Base-by-base conservation (phyloP, 371 early-diverging fungal genomes). In the Lichtheimia corymbifera region DNA sequence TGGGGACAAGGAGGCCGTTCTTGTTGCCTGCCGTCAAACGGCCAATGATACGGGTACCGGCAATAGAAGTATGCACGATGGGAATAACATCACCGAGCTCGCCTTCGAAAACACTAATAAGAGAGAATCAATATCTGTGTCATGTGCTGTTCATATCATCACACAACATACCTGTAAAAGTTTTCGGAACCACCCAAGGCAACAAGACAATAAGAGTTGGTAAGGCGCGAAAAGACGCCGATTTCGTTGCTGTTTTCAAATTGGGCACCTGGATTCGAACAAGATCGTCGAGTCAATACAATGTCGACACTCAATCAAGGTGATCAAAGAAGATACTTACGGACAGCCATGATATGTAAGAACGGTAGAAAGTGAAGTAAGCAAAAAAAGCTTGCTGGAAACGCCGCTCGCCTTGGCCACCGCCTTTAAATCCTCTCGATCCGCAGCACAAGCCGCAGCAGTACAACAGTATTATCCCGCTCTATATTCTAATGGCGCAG, bases 201-300 rank as follows among this genome's bases (percentile, higher is more conserved):
- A 53, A 99, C 98, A 66, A 99, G 86, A 78, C 97, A 96, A 84
- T 99, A 99, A 50, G 95, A 92, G 86, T 99, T 99, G 72, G 99
- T 99, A 61, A 99, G 90, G 71, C 91, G 88, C 68, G 98, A 87
- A 71, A 99, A 99, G 55, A 98, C 98, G 62, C 99, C 99, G 75
- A 99, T 93, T 75, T 99, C 99, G 82, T 95, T 94, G 80, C 88
- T 95, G 83, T 98, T 98, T 87, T 99, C 99, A 82, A 99, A 99
- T 86, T 97, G 97, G 54, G 94, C 93, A 76, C 92, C 88, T 89
- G 64, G 6, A 35, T 35, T 35, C 2, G 35, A 27, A 45, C 53
- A 50, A 25, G 14, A 53, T 44, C 58, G 20, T 20, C 5, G 12
- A 25, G 42, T 20, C 45, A 5, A 17, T n/a, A 58, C 13, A 52